Evolutionary conservation across 768 basidiomycete genomes (phyloP).

Genomic region (Auriscalpium orientale): DNA sequence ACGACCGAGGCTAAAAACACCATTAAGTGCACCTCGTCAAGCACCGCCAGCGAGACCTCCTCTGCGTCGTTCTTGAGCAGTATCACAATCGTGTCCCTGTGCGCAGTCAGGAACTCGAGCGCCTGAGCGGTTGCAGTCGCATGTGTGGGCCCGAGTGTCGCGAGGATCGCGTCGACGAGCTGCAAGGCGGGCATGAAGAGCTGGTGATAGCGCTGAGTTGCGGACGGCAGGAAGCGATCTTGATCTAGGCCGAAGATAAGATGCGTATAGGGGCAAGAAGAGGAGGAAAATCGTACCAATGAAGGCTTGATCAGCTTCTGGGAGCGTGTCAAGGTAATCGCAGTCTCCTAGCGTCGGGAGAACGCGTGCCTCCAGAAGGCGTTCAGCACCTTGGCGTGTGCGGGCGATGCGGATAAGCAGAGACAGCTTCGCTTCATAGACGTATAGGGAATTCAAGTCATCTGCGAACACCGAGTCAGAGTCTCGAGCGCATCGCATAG

Average conservation of each 20-base stretch:
- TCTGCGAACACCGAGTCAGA: constrained; percentile 36
- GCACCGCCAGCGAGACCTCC: constrained; percentile 49
- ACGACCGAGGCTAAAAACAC: constrained; percentile 64
- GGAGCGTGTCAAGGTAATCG: constrained; percentile 80
- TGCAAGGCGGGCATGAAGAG: constrained; percentile 83
- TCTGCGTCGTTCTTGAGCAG: constrained; percentile 71
- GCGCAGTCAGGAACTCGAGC: constrained; percentile 71
- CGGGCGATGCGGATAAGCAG: constrained; percentile 80
- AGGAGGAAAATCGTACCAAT: constrained; percentile 45
- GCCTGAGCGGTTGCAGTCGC: constrained; percentile 65
- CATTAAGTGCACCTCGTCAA: constrained; percentile 78
- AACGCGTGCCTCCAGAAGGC: constrained; percentile 69
- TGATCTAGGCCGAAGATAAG: constrained; percentile 41
- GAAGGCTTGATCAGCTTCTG: constrained; percentile 75
- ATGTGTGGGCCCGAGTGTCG: constrained; percentile 68
- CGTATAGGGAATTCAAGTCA: constrained; percentile 84
- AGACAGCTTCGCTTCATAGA: constrained; percentile 93
- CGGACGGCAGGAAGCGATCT: constrained; percentile 82
- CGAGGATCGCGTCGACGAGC: constrained; percentile 66
- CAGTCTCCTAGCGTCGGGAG: constrained; percentile 72
- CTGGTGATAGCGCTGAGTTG: constrained; percentile 86
- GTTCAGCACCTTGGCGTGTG: constrained; percentile 76
- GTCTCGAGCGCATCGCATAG: neutral
- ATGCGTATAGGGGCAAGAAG: constrained; percentile 2
- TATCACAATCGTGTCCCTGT: constrained; percentile 78